phyloP scores from a whole-genome alignment of 345 rosid genomes.

The Psidium friedrichsthalianum region DNA sequence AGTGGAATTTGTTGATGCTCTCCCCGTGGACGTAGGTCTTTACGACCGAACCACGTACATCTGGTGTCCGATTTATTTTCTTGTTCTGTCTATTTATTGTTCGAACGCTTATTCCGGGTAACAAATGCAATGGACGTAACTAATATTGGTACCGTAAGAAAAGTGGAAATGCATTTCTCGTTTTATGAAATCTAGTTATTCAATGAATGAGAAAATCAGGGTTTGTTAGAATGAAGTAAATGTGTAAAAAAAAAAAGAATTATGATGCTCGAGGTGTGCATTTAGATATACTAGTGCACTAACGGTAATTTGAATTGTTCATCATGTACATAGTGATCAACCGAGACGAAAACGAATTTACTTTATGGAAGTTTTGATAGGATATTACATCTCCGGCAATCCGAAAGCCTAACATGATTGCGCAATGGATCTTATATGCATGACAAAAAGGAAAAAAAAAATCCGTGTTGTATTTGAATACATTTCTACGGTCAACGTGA shows the following conservation, averaged over 20 bases:
- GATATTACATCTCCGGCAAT: no score
- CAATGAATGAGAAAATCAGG: not conserved
- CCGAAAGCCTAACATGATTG: no score
- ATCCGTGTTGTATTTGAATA: rapidly evolving
- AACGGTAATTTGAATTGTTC: not conserved
- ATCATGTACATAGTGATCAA: not conserved
- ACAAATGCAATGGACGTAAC: rapidly evolving
- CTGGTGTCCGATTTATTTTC: no score
- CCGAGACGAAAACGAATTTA: not conserved
- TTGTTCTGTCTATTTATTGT: no score
- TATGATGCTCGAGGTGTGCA: not conserved
- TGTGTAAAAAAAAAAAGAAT: not conserved
- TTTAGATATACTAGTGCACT: not conserved
- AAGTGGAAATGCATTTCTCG: not conserved
- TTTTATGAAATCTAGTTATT: not conserved
- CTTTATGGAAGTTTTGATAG: no score
- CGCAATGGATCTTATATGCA: not conserved
- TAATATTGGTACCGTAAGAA: not conserved
- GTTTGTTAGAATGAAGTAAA: not conserved
- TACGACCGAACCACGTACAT: no score
- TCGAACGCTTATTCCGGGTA: no score
- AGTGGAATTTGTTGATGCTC: no score
- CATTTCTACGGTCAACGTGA: not conserved
- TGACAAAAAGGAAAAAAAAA: not conserved
- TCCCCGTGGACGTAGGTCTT: no score